Base-by-base conservation (phyloP, 257 asterid genomes). In the Nicotiana knightiana region DNA sequence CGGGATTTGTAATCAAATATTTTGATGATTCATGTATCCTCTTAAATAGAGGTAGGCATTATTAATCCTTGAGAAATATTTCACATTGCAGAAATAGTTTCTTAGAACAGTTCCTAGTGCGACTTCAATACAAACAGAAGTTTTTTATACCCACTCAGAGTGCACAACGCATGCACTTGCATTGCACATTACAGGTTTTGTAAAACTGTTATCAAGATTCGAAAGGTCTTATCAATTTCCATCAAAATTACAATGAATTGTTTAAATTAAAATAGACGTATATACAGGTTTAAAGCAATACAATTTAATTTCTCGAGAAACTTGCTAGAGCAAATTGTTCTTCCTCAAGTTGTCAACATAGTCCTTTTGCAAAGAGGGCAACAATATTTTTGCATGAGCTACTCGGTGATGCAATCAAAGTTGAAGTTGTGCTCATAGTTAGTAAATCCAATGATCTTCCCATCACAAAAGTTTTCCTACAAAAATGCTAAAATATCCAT, bases 311-410 rank as follows among this genome's bases (percentile, higher is more conserved):
- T 48, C 15, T 9, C 12, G 2, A 10, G 11, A 37, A 9, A 48
- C 16, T 48, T 48, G 55, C 55, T 48, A 11, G 55, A 48, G 11
- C 55, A 48, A 48, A 48, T 48, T 9, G 15, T 48, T 59, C 26
- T 48, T 37, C 26, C 9, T 79, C 59, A 37, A 21, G 3, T 9
- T n/a, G 73, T 70, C 82, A 61, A 59, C 17, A 57, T 30, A 21
- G 71, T 39, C 82, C 17, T 79, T 35, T 39, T 79, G 46, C 39
- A 78, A 30, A 78, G 5, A 9, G 82, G 82, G 43, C 81, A 61
- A 32, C 4, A 59, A 24, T 39, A 61, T 11, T 79, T 79, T 46
- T 39, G 21, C 75, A 35, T 39, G 16, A 39, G 61, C 82, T 61
- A 61, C 61, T 61, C 17, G 11, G 24, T 79, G 73, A 79, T 79